A percentile compares a stretch with the other conserved stretches of the same genome.
phyloP scores from a whole-genome alignment of 2,329 filamentous ascomycete genomes.

The Monosporascus sp. region DNA sequence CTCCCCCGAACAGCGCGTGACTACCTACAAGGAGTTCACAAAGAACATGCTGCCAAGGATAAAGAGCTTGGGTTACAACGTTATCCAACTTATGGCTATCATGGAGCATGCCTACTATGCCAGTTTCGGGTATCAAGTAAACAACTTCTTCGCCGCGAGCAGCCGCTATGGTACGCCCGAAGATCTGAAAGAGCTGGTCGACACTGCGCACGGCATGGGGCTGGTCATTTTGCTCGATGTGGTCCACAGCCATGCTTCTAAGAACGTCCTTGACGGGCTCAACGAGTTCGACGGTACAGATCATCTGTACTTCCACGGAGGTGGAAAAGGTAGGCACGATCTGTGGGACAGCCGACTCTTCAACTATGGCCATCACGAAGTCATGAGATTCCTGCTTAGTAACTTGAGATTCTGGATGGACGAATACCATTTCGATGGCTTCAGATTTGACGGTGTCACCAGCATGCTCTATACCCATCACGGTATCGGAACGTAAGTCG shows the following conservation, averaged over 20 bases:
- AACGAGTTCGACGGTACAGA: constrained; percentile 96
- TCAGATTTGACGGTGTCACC: constrained; percentile 95
- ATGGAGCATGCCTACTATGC: constrained; percentile 99
- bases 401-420: constrained; percentile 99
- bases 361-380: constrained; percentile 94
- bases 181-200: constrained; percentile 92
- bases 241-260: constrained; percentile 95
- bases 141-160: constrained; percentile 97
- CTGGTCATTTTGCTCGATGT: constrained; percentile 90
- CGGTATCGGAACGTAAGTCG: constrained; percentile 84
- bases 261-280: constrained; percentile 91
- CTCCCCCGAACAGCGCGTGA: constrained; percentile 78
- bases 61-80: constrained; percentile 86
- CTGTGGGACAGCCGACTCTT: constrained; percentile 95
- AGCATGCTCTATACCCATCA: constrained; percentile 97
- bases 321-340: constrained; percentile 78
- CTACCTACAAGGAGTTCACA: constrained; percentile 97
- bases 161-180: constrained; percentile 92
- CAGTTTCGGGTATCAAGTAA: constrained; percentile 97
- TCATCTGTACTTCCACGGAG: constrained; percentile 91
- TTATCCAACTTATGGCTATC: constrained; percentile 96
- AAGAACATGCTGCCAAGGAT: constrained; percentile 87
- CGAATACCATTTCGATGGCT: constrained; percentile 93
- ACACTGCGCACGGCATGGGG: constrained; percentile 87
- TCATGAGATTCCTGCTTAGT: constrained; percentile 89